Percentiles rank a stretch among this genome's conserved stretches.
Conservation (phyloP, 2,329 filamentous ascomycete species). For the Xylaria sp. region DNA sequence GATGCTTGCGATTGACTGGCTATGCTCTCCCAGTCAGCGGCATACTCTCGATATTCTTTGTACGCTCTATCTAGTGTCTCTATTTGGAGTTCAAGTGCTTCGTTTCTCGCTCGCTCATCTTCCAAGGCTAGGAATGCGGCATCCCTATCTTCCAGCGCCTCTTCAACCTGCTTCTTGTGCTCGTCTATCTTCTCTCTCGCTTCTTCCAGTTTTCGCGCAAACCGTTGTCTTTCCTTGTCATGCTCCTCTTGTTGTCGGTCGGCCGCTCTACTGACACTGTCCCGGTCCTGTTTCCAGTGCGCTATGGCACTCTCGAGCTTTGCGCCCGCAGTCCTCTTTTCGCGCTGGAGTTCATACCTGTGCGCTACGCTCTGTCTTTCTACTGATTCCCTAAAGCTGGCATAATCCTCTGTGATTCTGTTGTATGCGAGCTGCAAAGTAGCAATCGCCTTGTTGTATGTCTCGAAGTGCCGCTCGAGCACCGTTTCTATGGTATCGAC, state of each 20-base stretch:
- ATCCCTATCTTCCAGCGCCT: background rate
- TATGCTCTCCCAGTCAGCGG: background rate
- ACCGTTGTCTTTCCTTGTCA: background rate
- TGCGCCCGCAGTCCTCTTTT: background rate
- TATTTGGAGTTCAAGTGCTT: background rate
- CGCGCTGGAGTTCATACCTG: background rate
- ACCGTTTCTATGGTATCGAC: background rate
- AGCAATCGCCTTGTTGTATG: background rate
- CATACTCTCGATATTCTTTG: too few relatives aligned
- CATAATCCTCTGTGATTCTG: background rate
- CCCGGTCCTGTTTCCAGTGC: background rate
- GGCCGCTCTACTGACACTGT: background rate
- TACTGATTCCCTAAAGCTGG: background rate
- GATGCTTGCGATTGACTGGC: too few relatives aligned
- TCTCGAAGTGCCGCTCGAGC: background rate
- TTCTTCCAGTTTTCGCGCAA: slow-evolving; percentile 14
- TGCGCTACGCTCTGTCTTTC: background rate
- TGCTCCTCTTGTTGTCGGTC: background rate
- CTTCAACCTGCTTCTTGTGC: background rate
- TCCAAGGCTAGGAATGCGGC: background rate
- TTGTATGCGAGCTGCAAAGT: background rate
- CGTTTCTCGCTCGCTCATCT: background rate
- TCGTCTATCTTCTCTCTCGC: background rate
- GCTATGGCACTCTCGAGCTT: background rate
- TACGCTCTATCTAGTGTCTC: background rate